phyloP scores from a whole-genome alignment of 2,329 filamentous ascomycete species.

The Coniella lustricola region DNA sequence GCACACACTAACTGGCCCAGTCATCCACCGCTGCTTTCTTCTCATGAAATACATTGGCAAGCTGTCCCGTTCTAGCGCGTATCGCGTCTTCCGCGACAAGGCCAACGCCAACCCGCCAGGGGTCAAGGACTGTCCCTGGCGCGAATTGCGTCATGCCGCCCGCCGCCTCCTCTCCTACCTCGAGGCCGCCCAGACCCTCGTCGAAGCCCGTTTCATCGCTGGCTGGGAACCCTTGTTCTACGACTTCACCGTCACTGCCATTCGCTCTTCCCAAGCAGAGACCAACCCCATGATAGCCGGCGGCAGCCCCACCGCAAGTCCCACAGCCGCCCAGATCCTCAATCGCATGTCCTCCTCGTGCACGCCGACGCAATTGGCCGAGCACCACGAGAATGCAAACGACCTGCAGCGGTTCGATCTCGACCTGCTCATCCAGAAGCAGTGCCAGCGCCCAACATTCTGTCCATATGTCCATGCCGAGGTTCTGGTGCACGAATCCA shows the following conservation, averaged over 20 bases:
- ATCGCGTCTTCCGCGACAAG: conserved; percentile 17
- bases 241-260: conserved; percentile 21
- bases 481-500: conserved; percentile 24
- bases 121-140: conserved; percentile 18
- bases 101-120: conserved; percentile 3
- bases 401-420: conserved; percentile 18
- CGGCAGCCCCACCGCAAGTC: not conserved
- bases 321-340: conserved; percentile 18
- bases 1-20: not conserved
- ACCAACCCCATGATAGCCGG: conserved; percentile 11
- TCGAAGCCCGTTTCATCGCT: conserved; percentile 16
- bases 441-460: conserved; percentile 11
- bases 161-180: conserved; percentile 24
- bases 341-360: conserved; percentile 11
- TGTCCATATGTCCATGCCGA: conserved; percentile 31
- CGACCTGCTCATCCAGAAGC: conserved; percentile 8
- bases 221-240: conserved; percentile 27
- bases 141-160: conserved; percentile 21
- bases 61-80: conserved; percentile 4
- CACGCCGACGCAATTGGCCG: not conserved
- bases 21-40: not conserved
- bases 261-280: conserved; percentile 22
- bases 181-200: conserved; percentile 19
- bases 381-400: conserved; percentile 10
- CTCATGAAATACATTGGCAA: conserved; percentile 1